Evolutionary conservation across 2,329 filamentous ascomycete genomes (phyloP).

Genomic region (Alternaria sp.): DNA sequence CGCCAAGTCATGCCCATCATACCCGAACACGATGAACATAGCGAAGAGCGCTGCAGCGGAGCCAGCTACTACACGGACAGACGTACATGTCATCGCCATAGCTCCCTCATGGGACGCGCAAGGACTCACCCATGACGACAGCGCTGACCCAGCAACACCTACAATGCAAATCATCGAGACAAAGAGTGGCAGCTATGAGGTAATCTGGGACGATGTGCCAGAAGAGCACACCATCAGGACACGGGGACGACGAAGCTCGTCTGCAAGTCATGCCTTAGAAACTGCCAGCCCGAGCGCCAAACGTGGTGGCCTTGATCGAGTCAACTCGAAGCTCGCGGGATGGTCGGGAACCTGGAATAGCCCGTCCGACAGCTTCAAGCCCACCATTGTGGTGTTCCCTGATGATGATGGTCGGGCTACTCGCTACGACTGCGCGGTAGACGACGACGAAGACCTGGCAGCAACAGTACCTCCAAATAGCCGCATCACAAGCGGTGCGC

Average conservation of each 20-base stretch:
- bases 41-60: slow-evolving; percentile 33
- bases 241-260: slow-evolving; percentile 23
- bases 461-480: slow-evolving; percentile 41
- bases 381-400: slow-evolving; percentile 37
- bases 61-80: slow-evolving; percentile 40
- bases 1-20: background rate
- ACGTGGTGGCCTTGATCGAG: slow-evolving; percentile 35
- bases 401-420: slow-evolving; percentile 26
- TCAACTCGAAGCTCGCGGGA: slow-evolving; percentile 40
- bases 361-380: slow-evolving; percentile 24
- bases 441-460: slow-evolving; percentile 30
- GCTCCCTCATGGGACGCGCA: slow-evolving; percentile 22
- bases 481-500: slow-evolving; percentile 26
- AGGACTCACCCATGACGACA: background rate
- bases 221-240: slow-evolving; percentile 10
- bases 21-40: slow-evolving; percentile 11
- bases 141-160: slow-evolving; percentile 31
- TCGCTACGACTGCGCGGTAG: slow-evolving; percentile 15
- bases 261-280: slow-evolving; percentile 27
- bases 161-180: slow-evolving; percentile 45
- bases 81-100: slow-evolving; percentile 44
- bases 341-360: slow-evolving; percentile 35
- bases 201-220: slow-evolving; percentile 42
- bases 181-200: slow-evolving; percentile 32
- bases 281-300: slow-evolving; percentile 16